A percentile compares a stretch with the other conserved stretches of the same genome.
Conservation (phyloP, 306 rosid genomes). For the Ormosia emarginata region DNA sequence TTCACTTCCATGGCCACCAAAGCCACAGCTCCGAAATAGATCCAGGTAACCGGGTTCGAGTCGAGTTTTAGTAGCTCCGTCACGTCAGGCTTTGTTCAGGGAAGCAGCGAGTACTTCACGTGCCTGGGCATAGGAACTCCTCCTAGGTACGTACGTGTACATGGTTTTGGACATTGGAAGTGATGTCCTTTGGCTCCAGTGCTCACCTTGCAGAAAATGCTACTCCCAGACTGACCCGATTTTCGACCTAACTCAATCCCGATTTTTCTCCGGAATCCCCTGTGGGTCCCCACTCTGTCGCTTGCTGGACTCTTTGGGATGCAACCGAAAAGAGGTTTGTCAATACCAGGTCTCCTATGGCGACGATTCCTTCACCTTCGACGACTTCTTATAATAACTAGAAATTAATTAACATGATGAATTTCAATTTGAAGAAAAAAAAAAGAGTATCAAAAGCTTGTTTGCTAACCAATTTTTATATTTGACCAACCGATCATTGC, state of each 20-base stretch:
- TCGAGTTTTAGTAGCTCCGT: conserved; percentile 55
- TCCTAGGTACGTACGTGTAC: conserved; percentile 39
- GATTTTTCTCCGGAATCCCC: conserved; percentile 28
- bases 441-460: no score
- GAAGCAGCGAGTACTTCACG: conserved; percentile 76
- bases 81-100: conserved; percentile 59
- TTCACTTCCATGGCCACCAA: conserved; percentile 21
- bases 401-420: no score
- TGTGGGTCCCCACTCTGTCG: conserved; percentile 57
- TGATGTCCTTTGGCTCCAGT: conserved; percentile 70
- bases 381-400: conserved; percentile 28
- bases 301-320: conserved; percentile 47
- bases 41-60: not conserved
- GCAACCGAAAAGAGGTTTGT: conserved; percentile 35
- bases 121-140: conserved; percentile 76
- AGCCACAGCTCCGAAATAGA: not conserved
- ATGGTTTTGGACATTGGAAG: conserved; percentile 73
- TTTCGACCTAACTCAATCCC: conserved; percentile 52
- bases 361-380: conserved; percentile 57
- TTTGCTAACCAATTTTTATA: no score
- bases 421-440: no score
- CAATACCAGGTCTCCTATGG: conserved; percentile 72
- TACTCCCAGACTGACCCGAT: conserved; percentile 65
- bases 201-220: conserved; percentile 60
- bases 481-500: no score